A percentile compares a stretch with the other conserved stretches of the same genome.
phyloP scores from a whole-genome alignment of 148 eudicot genomes.

The Vaccinium myrtillus region DNA sequence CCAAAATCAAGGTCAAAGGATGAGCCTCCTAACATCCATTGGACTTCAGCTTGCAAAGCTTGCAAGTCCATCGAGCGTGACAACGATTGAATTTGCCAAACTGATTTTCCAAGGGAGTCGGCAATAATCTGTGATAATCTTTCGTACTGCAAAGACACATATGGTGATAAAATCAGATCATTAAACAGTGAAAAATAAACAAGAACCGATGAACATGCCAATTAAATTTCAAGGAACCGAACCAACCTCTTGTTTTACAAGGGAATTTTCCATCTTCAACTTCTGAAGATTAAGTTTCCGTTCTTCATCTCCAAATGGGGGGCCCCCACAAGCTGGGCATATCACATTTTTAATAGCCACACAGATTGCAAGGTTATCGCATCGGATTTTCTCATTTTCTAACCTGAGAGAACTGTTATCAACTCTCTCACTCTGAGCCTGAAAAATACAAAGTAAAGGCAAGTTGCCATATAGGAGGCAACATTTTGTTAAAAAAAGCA shows the following conservation, averaged over 20 bases:
- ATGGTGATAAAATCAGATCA: neutral
- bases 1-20: neutral
- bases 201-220: neutral
- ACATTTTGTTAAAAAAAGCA: neutral
- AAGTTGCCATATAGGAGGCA: neutral
- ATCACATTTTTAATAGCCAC: slow-evolving; percentile 10
- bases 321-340: slow-evolving; percentile 12
- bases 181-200: neutral
- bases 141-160: slow-evolving; percentile 14
- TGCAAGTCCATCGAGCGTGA: neutral
- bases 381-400: slow-evolving; percentile 13
- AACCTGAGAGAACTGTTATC: neutral
- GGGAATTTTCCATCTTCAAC: slow-evolving; percentile 10
- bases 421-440: slow-evolving; percentile 18
- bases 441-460: neutral
- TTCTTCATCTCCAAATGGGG: slow-evolving; percentile 8
- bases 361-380: slow-evolving; percentile 8
- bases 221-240: neutral
- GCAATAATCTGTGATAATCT: slow-evolving; percentile 2
- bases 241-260: slow-evolving; percentile 16
- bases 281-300: neutral
- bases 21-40: neutral
- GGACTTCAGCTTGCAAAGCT: neutral
- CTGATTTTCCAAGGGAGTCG: slow-evolving; percentile 16
- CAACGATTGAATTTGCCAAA: neutral